Evolutionary conservation across 257 asterid genomes (phyloP), one percentile per base, ranked within the genome.

Genomic region (Scutellaria baicalensis): DNA sequence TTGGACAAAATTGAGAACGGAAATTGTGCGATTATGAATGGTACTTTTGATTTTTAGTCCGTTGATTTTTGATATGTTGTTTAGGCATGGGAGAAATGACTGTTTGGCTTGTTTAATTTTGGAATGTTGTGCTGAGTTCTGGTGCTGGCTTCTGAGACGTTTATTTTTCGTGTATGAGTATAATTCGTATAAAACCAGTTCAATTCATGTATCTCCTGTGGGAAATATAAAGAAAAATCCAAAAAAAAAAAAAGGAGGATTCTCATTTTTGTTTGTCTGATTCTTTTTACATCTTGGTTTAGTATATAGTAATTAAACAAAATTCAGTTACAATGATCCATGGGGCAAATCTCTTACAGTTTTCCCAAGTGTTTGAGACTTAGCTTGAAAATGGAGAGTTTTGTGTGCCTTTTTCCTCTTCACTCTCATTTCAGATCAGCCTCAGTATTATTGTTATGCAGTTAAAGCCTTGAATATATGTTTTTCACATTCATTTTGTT

Each of bases 1-100:
- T 39, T 43, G 4, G 87, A 74, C 78, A 83, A 75, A 69, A 72
- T 76, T 68, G 86, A 81, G 36, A 63, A 51, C 66, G 83, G 80
- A 78, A 70, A 73, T 73, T 74, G 43, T 50, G 78, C 85, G 31
- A 77, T 82, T 82, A 81, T 86, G 70, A 83, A 84, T 73, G 98
- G 98, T 92, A 79, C 35, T 23, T 23, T 61, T 39, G 20, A 12
- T 69, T 42, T 56, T 64, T 55, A 14, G 65, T 52, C 59, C 6
- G 11, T 13, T 48, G 11, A 57, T 4, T 23, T 17, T 42, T 42
- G 51, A 35, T 43, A 0, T 39, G 45, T 35, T 58, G 43, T 60
- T 60, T 60, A 8, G 60, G 47, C 16, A 23, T 64, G 14, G 33
- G 4, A 50, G 49, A 75, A 21, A 38, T 73, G 63, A 10, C 42